Conservation (phyloP, 2,329 filamentous ascomycete species). For the Monilinia aucupariae region DNA sequence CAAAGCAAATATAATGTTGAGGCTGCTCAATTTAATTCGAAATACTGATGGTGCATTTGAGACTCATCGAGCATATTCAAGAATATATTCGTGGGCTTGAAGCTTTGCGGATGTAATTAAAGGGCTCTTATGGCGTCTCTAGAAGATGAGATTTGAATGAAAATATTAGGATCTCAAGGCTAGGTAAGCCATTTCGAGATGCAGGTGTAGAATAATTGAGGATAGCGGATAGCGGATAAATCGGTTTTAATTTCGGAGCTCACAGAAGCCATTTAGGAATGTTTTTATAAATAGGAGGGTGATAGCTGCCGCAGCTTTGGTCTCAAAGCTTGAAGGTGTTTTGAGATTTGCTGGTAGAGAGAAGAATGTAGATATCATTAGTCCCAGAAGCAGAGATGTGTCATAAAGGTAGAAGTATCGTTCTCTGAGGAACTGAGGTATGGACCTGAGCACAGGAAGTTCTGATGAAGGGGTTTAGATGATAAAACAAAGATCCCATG, state of each 20-base stretch:
- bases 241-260: not conserved
- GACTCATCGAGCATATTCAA: not conserved
- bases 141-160: too few relatives aligned
- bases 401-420: not conserved
- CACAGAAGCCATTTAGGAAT: too few relatives aligned
- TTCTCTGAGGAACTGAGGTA: too few relatives aligned
- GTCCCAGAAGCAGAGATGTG: not conserved
- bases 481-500: not conserved
- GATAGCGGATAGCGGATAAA: not conserved
- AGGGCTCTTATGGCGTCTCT: too few relatives aligned
- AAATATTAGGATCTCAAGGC: not conserved
- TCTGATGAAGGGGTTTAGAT: too few relatives aligned
- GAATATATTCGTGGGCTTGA: fast-evolving
- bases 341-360: not conserved
- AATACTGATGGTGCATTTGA: fast-evolving
- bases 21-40: fast-evolving
- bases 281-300: not conserved
- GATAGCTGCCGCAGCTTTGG: not conserved
- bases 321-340: not conserved
- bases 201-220: not conserved
- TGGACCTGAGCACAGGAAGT: not conserved
- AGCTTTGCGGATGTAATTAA: too few relatives aligned
- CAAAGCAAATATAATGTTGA: not conserved
- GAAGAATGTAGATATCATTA: not conserved
- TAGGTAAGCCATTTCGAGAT: not conserved